These are phyloP conservation scores for Cladophialophora exuberans DNA, from an alignment of 2,329 filamentous ascomycete species.

Conservation along the genomic window DNA sequence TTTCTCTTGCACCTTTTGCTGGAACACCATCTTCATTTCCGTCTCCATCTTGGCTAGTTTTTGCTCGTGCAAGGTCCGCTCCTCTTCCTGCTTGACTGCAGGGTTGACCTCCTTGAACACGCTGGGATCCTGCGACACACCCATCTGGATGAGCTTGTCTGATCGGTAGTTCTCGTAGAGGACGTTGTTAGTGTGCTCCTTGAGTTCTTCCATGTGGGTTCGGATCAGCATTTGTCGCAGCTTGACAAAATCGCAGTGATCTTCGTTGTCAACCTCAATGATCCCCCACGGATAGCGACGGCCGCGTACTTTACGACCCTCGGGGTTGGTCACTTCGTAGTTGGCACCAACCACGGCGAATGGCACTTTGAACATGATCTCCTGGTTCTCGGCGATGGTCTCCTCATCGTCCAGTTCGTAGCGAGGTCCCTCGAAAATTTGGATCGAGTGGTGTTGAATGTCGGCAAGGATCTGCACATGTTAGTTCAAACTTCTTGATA, in stretches of 20 bases:
- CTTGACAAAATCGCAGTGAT: slow-evolving; percentile 99
- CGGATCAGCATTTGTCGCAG: slow-evolving; percentile 99
- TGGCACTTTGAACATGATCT: slow-evolving; percentile 99
- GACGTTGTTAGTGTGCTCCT: slow-evolving; percentile 99
- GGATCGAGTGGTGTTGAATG: slow-evolving; percentile 95
- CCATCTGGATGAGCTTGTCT: slow-evolving; percentile 98
- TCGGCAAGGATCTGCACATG: slow-evolving; percentile 81
- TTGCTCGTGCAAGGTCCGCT: slow-evolving; percentile 96
- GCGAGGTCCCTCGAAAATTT: slow-evolving; percentile 97
- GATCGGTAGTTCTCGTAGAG: slow-evolving; percentile 99
- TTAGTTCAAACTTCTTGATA: slow-evolving; percentile 33
- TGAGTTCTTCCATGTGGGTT: slow-evolving; percentile 99
- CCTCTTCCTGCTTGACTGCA: slow-evolving; percentile 99
- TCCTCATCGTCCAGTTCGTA: slow-evolving; percentile 99
- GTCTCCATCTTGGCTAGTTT: slow-evolving; percentile 99
- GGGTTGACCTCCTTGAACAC: slow-evolving; percentile 99
- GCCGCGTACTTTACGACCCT: slow-evolving; percentile 93
- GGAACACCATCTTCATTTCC: slow-evolving; percentile 99
- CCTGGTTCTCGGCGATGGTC: slow-evolving; percentile 99
- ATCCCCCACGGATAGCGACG: slow-evolving; percentile 97
- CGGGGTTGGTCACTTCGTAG: slow-evolving; percentile 85
- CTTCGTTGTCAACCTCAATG: slow-evolving; percentile 99
- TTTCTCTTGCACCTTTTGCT: slow-evolving; percentile 99
- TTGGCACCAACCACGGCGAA: slow-evolving; percentile 98
- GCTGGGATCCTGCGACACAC: slow-evolving; percentile 95